Conservation (phyloP, 2,329 filamentous ascomycete species). For the Magnaporthales sp. region DNA sequence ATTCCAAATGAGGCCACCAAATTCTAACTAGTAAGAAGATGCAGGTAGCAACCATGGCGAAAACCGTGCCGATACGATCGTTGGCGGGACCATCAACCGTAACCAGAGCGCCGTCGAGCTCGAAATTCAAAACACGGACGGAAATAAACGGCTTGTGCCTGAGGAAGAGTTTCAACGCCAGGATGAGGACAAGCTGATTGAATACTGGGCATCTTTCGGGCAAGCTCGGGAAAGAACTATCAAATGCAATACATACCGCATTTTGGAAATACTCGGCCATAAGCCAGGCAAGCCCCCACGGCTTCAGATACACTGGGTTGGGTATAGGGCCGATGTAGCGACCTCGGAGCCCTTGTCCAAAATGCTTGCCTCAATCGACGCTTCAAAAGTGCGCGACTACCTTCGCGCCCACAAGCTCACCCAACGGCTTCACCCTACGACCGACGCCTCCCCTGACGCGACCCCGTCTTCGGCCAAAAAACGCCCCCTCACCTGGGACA, state of each 20-base stretch:
- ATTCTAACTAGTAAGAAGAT: background rate
- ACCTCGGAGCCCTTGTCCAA: conserved; percentile 1
- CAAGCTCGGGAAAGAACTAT: background rate
- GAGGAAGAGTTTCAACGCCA: background rate
- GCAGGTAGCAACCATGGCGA: background rate
- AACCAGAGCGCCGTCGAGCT: background rate
- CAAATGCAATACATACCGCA: conserved; percentile 1
- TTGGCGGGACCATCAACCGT: conserved; percentile 1
- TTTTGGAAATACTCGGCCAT: background rate
- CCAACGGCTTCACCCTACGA: background rate
- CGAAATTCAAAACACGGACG: background rate
- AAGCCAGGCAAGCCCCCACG: background rate
- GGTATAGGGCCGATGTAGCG: background rate
- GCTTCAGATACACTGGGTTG: conserved; percentile 1
- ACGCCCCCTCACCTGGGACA: background rate
- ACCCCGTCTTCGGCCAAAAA: background rate
- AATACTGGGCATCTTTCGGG: background rate
- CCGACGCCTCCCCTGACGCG: background rate
- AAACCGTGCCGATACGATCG: background rate
- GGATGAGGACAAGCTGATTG: background rate
- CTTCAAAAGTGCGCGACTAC: background rate
- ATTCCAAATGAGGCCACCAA: too few relatives aligned
- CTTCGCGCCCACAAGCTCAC: background rate
- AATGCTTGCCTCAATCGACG: background rate
- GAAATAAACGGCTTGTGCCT: background rate